A percentile compares a stretch with the other conserved stretches of the same genome.
These are phyloP conservation scores for Vigna radiata DNA, from an alignment of 306 rosid genomes.

Conservation along the genomic window DNA sequence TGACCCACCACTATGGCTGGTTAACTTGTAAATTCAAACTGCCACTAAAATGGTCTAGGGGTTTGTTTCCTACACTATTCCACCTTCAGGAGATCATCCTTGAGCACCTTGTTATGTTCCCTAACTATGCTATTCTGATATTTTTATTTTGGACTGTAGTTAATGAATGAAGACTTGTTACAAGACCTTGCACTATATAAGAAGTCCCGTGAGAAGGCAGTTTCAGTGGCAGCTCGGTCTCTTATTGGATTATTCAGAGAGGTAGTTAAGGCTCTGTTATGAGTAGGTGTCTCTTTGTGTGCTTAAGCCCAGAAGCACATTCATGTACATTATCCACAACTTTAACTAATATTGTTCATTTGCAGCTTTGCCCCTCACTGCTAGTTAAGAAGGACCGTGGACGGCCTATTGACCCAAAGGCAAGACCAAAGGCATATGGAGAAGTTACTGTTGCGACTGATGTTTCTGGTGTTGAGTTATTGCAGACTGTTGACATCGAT, in stretches of 20 bases:
- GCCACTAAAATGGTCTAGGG: background rate
- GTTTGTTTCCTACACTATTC: background rate
- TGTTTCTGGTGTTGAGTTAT: constrained; percentile 81
- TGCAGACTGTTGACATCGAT: constrained; percentile 53
- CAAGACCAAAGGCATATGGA: constrained; percentile 89
- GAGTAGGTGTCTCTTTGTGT: constrained; percentile 15
- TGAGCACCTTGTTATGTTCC: constrained; percentile 16
- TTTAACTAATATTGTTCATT: constrained; percentile 36
- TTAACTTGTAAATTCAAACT: constrained; percentile 19
- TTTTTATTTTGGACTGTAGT: constrained; percentile 56
- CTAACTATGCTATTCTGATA: constrained; percentile 34
- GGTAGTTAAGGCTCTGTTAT: constrained; percentile 51
- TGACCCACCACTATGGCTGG: constrained; percentile 9
- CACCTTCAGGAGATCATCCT: constrained; percentile 1
- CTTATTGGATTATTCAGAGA: constrained; percentile 84
- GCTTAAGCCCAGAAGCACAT: constrained; percentile 1
- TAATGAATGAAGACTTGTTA: constrained; percentile 90
- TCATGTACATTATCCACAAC: background rate
- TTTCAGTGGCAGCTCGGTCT: constrained; percentile 89
- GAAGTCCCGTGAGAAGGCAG: constrained; percentile 92
- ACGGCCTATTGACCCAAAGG: constrained; percentile 67
- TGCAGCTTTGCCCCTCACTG: constrained; percentile 88
- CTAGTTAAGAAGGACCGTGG: constrained; percentile 95
- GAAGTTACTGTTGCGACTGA: constrained; percentile 61
- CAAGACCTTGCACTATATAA: constrained; percentile 95